Evolutionary conservation across 768 basidiomycete species (phyloP).

Genomic region (Hortiboletus campestris): DNA sequence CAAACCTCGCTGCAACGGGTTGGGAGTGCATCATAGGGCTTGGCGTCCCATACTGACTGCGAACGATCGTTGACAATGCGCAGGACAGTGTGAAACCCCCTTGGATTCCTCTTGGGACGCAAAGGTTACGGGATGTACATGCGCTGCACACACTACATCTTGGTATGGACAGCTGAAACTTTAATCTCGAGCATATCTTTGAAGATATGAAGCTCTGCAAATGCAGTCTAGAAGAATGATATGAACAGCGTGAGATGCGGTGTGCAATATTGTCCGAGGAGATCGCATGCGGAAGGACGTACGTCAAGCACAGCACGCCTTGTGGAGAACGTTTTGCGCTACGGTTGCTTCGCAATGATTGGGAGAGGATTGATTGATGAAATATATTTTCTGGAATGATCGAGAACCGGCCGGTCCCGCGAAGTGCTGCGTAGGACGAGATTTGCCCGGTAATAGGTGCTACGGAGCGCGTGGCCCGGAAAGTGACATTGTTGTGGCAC

Average conservation of each 20-base stretch:
- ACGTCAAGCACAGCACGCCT: slow-evolving; percentile 18
- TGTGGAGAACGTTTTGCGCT: slow-evolving; percentile 1
- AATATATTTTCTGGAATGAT: slow-evolving; percentile 4
- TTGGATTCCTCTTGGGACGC: background rate
- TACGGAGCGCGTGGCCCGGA: slow-evolving; percentile 12
- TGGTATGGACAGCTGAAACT: slow-evolving; percentile 7
- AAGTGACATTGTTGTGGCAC: background rate
- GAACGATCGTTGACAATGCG: background rate
- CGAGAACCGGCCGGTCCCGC: slow-evolving; percentile 22
- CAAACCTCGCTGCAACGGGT: slow-evolving; percentile 9
- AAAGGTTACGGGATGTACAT: slow-evolving; percentile 13
- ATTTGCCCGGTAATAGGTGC: slow-evolving; percentile 3
- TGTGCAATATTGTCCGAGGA: slow-evolving; percentile 21
- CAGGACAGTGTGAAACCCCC: background rate
- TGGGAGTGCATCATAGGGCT: background rate
- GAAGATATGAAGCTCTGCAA: slow-evolving; percentile 8
- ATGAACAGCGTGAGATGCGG: slow-evolving; percentile 4
- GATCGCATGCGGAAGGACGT: slow-evolving; percentile 12
- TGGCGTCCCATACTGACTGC: slow-evolving; percentile 8
- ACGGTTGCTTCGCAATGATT: background rate
- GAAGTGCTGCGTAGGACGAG: slow-evolving; percentile 7
- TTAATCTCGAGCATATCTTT: slow-evolving; percentile 18
- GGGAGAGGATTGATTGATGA: slow-evolving; percentile 4
- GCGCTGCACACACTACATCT: slow-evolving; percentile 7
- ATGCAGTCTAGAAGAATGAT: background rate